phyloP scores from a whole-genome alignment of 495 filamentous ascomycete genomes.

The Astrocystis sublimbata region DNA sequence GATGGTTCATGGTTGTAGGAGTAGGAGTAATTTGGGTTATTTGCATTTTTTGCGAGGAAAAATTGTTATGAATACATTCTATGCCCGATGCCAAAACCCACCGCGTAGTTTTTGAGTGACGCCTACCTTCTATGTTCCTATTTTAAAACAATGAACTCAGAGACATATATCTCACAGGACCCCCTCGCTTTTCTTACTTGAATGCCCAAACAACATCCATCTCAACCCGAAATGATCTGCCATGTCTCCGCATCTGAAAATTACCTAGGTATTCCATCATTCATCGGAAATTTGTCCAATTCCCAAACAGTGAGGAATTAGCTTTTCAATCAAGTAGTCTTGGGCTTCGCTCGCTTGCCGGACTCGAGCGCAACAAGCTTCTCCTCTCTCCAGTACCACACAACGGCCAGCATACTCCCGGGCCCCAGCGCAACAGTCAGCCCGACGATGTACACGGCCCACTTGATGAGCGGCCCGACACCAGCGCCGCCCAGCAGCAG shows the following conservation, averaged over 20 bases:
- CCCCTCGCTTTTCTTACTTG: no score
- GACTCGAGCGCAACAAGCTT: slow-evolving; percentile 28
- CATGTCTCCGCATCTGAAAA: no score
- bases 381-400: slow-evolving; percentile 42
- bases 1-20: neutral
- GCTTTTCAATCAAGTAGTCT: slow-evolving; percentile 13
- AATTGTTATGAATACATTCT: slow-evolving; percentile 9
- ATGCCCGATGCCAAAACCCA: neutral
- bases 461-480: slow-evolving; percentile 13
- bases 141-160: neutral
- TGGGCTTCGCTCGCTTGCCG: slow-evolving; percentile 27
- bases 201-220: no score
- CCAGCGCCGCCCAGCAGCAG: slow-evolving; percentile 14
- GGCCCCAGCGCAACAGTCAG: slow-evolving; percentile 25
- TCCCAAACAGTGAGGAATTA: neutral
- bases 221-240: no score
- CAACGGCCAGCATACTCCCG: slow-evolving; percentile 30
- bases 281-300: no score
- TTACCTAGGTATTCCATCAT: no score
- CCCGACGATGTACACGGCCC: slow-evolving; percentile 13
- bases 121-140: neutral
- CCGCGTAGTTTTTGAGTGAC: neutral
- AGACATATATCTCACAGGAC: no score
- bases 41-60: neutral
- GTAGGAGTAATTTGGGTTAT: neutral